Evolutionary conservation across 1,139 yeast species (phyloP), one percentile per base, ranked within the genome.

Genomic region (Pichia sp.): DNA sequence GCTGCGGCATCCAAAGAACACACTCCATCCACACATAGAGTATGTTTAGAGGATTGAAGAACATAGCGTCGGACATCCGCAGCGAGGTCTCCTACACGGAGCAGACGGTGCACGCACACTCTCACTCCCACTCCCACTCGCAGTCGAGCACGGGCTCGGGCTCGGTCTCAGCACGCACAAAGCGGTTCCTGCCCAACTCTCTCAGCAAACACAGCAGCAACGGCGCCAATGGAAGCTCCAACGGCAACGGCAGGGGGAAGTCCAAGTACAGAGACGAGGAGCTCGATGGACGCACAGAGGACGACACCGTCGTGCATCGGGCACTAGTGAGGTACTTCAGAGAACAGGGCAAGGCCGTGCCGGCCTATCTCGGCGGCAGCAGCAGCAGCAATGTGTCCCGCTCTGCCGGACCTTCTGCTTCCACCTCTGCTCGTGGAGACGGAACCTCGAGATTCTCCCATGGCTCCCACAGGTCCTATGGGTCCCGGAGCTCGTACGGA

Each of bases 281-380:
- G 44, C 62, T 63, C 29, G 73, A 69, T 51, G 69, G 67, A 4
- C 60, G 61, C 14, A 58, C 62, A 6, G 67, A 66, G 33, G 63
- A 63, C 16, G 65, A 64, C 29, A 70, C 73, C 0, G 61, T 65
- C 33, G 68, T 70, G 1, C 69, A 67, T 44, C 58, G 56, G 20
- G 66, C 72, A 0, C 48, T 70, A 29, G 60, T 67, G 7, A 63
- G 58, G 29, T 67, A 52, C 51, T 69, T 62, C 55, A 56, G 57
- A 24, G 61, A 61, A 14, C 57, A 56, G n/a, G 63, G 62, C 20
- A 42, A 49, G 20, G 50, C 51, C 7, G 40, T 54, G 6, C 73
- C 73, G 0, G 60, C 60, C 1, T 70, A 71, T 70, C 53, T 70
- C 12, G 55, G 33, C 4, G 49, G 47, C 9, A 14, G 10, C 4